Conservation (phyloP, 2,329 filamentous ascomycete species). For the Ascochyta lentis region DNA sequence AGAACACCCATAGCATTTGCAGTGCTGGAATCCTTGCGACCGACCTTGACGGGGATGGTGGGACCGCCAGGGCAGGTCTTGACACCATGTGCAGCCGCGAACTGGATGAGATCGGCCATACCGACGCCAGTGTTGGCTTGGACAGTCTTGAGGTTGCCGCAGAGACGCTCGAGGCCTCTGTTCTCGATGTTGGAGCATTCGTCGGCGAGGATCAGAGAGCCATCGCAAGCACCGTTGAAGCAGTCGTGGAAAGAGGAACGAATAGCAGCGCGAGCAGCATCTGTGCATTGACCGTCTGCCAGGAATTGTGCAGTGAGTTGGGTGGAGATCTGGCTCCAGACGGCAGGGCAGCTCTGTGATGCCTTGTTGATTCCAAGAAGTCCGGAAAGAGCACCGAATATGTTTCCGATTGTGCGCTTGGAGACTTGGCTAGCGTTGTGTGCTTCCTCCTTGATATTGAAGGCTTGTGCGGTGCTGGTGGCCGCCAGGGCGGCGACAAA, state of each 20-base stretch:
- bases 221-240: conserved; percentile 47
- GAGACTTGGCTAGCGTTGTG: conserved; percentile 18
- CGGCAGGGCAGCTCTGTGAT: conserved; percentile 33
- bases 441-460: conserved; percentile 30
- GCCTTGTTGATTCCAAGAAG: conserved; percentile 14
- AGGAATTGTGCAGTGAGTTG: conserved; percentile 44
- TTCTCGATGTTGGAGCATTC: conserved; percentile 50
- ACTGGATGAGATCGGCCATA: conserved; percentile 46
- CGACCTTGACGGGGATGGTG: conserved; percentile 42
- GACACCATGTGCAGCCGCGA: conserved; percentile 47
- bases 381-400: conserved; percentile 15
- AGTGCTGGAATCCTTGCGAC: conserved; percentile 39
- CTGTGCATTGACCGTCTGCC: conserved; percentile 44
- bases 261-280: conserved; percentile 46
- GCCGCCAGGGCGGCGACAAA: conserved; percentile 35
- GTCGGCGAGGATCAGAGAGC: conserved; percentile 45
- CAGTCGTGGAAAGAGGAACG: conserved; percentile 46
- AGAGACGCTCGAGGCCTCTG: conserved; percentile 54
- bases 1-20: conserved; percentile 34
- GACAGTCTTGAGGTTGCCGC: conserved; percentile 48
- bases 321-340: conserved; percentile 43
- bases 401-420: conserved; percentile 24
- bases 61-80: conserved; percentile 47
- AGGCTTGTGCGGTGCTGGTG: conserved; percentile 34
- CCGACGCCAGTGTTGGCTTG: conserved; percentile 50